A percentile compares a stretch with the other conserved stretches of the same genome.
These are phyloP conservation scores for Odontarrhena argentea DNA, from an alignment of 345 rosid species.

Conservation along the genomic window DNA sequence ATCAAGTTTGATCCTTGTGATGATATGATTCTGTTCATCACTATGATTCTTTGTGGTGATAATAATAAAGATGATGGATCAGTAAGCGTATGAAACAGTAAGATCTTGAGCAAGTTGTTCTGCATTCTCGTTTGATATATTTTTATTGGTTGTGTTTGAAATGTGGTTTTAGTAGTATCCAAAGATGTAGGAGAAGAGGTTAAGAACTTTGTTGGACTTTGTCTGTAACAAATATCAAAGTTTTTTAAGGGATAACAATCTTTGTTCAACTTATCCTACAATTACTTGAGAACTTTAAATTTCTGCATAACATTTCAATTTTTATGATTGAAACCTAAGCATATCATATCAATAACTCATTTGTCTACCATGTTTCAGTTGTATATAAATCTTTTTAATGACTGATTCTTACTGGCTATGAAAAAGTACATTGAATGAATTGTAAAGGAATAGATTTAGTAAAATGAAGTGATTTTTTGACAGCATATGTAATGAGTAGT, in stretches of 20 bases:
- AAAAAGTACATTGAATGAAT: too few relatives aligned
- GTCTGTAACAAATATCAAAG: constrained; percentile 13
- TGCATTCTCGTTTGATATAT: constrained; percentile 21
- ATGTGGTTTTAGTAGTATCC: constrained; percentile 20
- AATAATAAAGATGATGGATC: constrained; percentile 24
- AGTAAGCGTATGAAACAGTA: constrained; percentile 15
- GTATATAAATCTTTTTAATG: too few relatives aligned
- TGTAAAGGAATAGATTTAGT: too few relatives aligned
- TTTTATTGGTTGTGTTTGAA: background rate
- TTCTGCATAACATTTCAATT: too few relatives aligned
- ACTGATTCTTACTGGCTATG: too few relatives aligned
- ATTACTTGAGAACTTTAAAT: too few relatives aligned
- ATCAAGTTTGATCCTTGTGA: constrained; percentile 32
- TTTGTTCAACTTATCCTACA: too few relatives aligned
- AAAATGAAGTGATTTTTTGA: too few relatives aligned
- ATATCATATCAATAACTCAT: too few relatives aligned
- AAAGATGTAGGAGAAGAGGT: constrained; percentile 37
- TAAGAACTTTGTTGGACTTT: constrained; percentile 35
- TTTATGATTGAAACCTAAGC: too few relatives aligned
- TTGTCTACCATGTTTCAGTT: too few relatives aligned
- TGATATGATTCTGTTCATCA: constrained; percentile 40
- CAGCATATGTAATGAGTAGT: too few relatives aligned
- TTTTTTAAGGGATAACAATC: constrained; percentile 11
- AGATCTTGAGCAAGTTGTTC: constrained; percentile 19
- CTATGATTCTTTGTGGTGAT: constrained; percentile 25